Evolutionary conservation across 495 filamentous ascomycete genomes (phyloP).

Genomic region (Daldinia caldariorum): DNA sequence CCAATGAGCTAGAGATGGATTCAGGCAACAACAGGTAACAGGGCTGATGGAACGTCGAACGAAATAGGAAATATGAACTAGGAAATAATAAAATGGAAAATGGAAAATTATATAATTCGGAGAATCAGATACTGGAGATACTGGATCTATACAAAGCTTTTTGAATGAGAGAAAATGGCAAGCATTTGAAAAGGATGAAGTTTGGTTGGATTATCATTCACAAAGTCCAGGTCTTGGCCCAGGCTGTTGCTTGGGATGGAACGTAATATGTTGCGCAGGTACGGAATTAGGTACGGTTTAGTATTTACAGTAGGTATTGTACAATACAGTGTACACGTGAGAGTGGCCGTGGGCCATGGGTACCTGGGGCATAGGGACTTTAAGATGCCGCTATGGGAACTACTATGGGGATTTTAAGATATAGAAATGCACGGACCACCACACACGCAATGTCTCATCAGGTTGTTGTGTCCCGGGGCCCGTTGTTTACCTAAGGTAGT

Average conservation of each 20-base stretch:
- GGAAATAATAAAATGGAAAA: too few species aligned
- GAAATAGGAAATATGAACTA: slow-evolving; percentile 1
- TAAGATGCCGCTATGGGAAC: too few species aligned
- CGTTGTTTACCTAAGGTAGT: too few species aligned
- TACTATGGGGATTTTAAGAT: slow-evolving; percentile 29
- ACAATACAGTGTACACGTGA: slow-evolving; percentile 34
- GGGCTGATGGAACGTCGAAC: slow-evolving; percentile 11
- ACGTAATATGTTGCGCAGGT: slow-evolving; percentile 36
- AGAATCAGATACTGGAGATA: slow-evolving; percentile 5
- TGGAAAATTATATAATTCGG: slow-evolving; percentile 11
- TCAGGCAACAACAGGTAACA: background rate
- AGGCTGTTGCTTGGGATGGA: slow-evolving; percentile 3
- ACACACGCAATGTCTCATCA: background rate
- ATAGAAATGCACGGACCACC: slow-evolving; percentile 17
- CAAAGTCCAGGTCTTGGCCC: slow-evolving; percentile 7
- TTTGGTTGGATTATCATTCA: slow-evolving; percentile 13
- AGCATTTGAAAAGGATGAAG: background rate
- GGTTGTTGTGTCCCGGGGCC: background rate
- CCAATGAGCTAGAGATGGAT: slow-evolving; percentile 2
- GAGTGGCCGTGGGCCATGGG: slow-evolving; percentile 37
- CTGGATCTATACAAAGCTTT: slow-evolving; percentile 17
- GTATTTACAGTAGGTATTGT: too few species aligned
- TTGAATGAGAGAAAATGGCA: background rate
- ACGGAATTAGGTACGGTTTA: slow-evolving; percentile 1
- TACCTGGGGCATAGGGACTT: too few species aligned